Percentiles rank a stretch among this genome's conserved stretches.
Evolutionary conservation across 2,329 filamentous ascomycete genomes (phyloP).

Genomic region (Emydomyces testavorans): DNA sequence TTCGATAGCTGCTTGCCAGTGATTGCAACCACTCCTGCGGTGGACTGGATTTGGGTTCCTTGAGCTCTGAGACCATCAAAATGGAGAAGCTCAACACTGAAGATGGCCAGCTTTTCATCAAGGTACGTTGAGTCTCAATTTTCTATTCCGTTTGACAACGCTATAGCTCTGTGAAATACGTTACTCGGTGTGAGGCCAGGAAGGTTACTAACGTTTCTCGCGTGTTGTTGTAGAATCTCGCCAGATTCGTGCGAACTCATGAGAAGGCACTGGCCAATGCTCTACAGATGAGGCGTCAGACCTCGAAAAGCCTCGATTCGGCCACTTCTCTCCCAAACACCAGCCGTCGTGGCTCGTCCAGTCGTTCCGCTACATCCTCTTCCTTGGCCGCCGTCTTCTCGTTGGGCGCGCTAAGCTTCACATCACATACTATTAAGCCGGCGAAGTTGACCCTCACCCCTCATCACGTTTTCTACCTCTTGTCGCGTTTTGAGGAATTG

Average conservation of each 20-base stretch:
- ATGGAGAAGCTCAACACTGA: conserved; percentile 42
- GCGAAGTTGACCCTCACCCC: conserved; percentile 86
- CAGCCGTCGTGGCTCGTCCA: conserved; percentile 51
- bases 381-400: conserved; percentile 74
- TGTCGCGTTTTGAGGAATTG: conserved; percentile 89
- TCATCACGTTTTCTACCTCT: conserved; percentile 91
- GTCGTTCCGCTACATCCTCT: conserved; percentile 56
- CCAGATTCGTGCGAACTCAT: conserved; percentile 90
- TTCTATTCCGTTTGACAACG: neutral
- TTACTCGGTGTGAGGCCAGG: neutral
- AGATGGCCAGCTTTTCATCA: conserved; percentile 41
- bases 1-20: conserved; percentile 3
- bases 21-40: conserved; percentile 1
- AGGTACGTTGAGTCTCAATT: conserved; percentile 23
- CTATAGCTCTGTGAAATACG: neutral
- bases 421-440: conserved; percentile 74
- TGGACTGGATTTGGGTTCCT: conserved; percentile 23
- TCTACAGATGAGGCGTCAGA: conserved; percentile 65
- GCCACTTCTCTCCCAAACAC: conserved; percentile 44
- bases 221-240: conserved; percentile 58
- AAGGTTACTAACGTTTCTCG: conserved; percentile 1
- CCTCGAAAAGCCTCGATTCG: conserved; percentile 56
- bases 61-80: conserved; percentile 21
- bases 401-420: conserved; percentile 71
- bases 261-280: conserved; percentile 96